phyloP scores from a whole-genome alignment of 176 grass and related monocot genomes.

The Dactylis glomerata region DNA sequence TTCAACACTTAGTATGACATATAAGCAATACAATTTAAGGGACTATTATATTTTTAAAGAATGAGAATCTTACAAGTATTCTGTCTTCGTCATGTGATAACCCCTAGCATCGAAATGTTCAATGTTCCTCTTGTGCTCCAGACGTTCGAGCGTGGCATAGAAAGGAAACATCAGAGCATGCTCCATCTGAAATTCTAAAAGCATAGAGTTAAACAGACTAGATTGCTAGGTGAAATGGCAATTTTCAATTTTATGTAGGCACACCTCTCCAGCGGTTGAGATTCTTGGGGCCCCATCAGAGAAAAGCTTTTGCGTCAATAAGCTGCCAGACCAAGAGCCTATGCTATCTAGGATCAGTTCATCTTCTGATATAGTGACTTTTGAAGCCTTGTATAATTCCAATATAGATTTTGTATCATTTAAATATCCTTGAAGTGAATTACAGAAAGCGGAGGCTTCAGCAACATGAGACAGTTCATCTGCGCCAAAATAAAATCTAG shows the following conservation, averaged over 20 bases:
- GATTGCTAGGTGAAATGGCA: neutral
- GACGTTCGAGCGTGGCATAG: slow-evolving; percentile 60
- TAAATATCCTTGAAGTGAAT: slow-evolving; percentile 69
- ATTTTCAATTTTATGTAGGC: neutral
- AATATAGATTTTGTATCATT: slow-evolving; percentile 62
- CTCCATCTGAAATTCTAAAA: slow-evolving; percentile 51
- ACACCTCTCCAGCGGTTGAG: slow-evolving; percentile 47
- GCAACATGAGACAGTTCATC: slow-evolving; percentile 49
- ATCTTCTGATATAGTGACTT: slow-evolving; percentile 46
- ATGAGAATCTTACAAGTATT: slow-evolving; percentile 39
- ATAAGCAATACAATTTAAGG: neutral
- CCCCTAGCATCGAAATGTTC: slow-evolving; percentile 46
- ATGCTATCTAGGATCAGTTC: slow-evolving; percentile 62
- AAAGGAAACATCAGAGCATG: slow-evolving; percentile 62
- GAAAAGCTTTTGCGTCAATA: slow-evolving; percentile 48
- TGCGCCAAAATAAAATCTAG: slow-evolving; percentile 22
- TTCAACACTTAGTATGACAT: neutral
- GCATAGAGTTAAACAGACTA: neutral
- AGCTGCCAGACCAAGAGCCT: slow-evolving; percentile 52
- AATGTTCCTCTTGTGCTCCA: slow-evolving; percentile 76
- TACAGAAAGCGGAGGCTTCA: slow-evolving; percentile 35
- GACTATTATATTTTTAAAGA: neutral
- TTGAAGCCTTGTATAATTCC: slow-evolving; percentile 80
- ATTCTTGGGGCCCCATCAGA: slow-evolving; percentile 9
- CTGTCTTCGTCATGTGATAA: slow-evolving; percentile 43